phyloP scores from a whole-genome alignment of 2,329 filamentous ascomycete genomes.

The Myriosclerotinia scirpicola region DNA sequence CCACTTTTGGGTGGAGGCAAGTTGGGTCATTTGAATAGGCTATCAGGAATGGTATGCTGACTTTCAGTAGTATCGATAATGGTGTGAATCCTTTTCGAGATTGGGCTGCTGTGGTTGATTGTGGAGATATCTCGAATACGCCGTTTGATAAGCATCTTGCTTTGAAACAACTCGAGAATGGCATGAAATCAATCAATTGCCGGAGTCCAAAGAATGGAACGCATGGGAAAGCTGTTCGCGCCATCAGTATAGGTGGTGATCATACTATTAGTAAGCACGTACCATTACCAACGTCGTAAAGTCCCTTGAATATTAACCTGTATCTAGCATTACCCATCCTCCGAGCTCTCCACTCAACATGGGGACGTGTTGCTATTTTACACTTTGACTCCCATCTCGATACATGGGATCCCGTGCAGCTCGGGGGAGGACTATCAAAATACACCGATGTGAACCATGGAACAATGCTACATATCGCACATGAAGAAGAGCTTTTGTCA shows the following conservation, averaged over 20 bases:
- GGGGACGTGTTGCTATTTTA: constrained; percentile 37
- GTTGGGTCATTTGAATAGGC: constrained; percentile 23
- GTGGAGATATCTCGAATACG: constrained; percentile 38
- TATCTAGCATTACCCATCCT: constrained; percentile 37
- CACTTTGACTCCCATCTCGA: constrained; percentile 40
- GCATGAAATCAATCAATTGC: constrained; percentile 34
- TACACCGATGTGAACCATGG: constrained; percentile 40
- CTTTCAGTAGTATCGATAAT: constrained; percentile 35
- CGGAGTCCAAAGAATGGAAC: constrained; percentile 35
- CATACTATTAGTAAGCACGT: constrained; percentile 38
- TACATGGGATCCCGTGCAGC: constrained; percentile 38
- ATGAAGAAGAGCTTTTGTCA: constrained; percentile 39
- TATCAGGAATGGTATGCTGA: constrained; percentile 19
- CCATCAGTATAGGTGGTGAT: constrained; percentile 39
- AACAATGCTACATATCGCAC: constrained; percentile 41
- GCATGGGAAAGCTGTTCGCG: constrained; percentile 33
- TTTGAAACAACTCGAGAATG: constrained; percentile 37
- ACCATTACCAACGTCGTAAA: neutral
- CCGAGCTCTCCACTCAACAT: constrained; percentile 37
- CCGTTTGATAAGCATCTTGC: constrained; percentile 38
- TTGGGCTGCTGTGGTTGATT: constrained; percentile 38
- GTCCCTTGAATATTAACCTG: constrained; percentile 4
- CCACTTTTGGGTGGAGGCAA: constrained; percentile 34
- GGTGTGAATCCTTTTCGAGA: constrained; percentile 36
- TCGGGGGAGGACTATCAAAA: constrained; percentile 37